Evolutionary conservation across 2,329 filamentous ascomycete species (phyloP).

Genomic region (Exophiala sideris): DNA sequence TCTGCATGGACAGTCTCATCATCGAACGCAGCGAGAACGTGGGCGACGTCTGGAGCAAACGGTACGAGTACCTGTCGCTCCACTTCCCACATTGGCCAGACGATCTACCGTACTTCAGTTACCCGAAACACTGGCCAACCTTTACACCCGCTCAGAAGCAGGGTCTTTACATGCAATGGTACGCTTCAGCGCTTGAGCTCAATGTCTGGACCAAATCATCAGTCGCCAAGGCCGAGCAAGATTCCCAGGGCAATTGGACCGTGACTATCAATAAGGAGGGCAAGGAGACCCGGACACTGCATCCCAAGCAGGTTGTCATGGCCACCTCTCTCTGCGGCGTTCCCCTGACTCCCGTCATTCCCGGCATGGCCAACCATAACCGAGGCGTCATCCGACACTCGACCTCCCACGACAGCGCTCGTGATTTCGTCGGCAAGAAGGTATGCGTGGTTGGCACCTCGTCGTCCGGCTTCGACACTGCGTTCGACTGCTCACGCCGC

Average conservation of each 20-base stretch:
- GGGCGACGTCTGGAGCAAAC: slow-evolving; percentile 34
- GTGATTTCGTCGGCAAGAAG: slow-evolving; percentile 51
- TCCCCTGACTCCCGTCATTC: slow-evolving; percentile 51
- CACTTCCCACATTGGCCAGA: slow-evolving; percentile 35
- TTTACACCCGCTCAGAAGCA: slow-evolving; percentile 34
- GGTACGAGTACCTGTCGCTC: slow-evolving; percentile 34
- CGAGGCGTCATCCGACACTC: slow-evolving; percentile 61
- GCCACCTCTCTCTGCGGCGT: slow-evolving; percentile 67
- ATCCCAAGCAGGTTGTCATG: slow-evolving; percentile 62
- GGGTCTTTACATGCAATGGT: slow-evolving; percentile 32
- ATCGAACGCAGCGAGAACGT: slow-evolving; percentile 31
- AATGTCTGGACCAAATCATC: slow-evolving; percentile 30
- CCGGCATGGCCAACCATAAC: slow-evolving; percentile 50
- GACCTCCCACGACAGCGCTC: slow-evolving; percentile 55
- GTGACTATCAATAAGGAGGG: slow-evolving; percentile 30
- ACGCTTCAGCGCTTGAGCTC: slow-evolving; percentile 30
- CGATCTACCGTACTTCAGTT: slow-evolving; percentile 33
- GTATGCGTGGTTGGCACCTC: slow-evolving; percentile 65
- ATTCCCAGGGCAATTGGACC: slow-evolving; percentile 25
- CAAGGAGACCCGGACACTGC: slow-evolving; percentile 52
- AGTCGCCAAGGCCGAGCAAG: slow-evolving; percentile 27
- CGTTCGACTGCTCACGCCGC: slow-evolving; percentile 62
- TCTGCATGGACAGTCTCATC: slow-evolving; percentile 32
- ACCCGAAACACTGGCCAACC: slow-evolving; percentile 34
- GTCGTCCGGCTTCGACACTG: slow-evolving; percentile 56